phyloP scores from a whole-genome alignment of 768 basidiomycete species.

The Boletus pseudo-olivaceus region DNA sequence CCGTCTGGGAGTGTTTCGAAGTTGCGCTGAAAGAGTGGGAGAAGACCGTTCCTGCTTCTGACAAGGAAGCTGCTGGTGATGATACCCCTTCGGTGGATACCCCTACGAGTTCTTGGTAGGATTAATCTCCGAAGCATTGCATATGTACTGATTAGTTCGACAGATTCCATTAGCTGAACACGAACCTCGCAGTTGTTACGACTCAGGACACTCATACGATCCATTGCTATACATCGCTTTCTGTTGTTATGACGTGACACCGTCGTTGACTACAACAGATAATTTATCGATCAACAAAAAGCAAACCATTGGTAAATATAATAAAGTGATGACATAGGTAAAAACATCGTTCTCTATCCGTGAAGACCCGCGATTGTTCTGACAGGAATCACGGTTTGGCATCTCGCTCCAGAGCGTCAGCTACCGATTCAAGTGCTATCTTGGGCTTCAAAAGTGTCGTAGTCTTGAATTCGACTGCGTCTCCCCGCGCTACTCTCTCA shows the following conservation, averaged over 20 bases:
- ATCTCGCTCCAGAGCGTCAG: constrained; percentile 29
- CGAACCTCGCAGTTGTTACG: neutral
- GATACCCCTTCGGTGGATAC: constrained; percentile 27
- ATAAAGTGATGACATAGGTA: constrained; percentile 22
- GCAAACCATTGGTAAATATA: constrained; percentile 21
- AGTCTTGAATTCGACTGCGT: constrained; percentile 46
- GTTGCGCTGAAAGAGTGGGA: constrained; percentile 66
- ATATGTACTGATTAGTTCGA: neutral
- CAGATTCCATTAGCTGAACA: neutral
- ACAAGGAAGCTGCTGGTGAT: constrained; percentile 18
- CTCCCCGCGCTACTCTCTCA: constrained; percentile 36
- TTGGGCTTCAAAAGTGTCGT: constrained; percentile 50
- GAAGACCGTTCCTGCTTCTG: constrained; percentile 24
- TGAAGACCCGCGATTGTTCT: neutral
- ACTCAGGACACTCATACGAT: neutral
- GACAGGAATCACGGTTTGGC: constrained; percentile 10
- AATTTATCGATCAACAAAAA: constrained; percentile 23
- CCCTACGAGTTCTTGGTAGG: constrained; percentile 16
- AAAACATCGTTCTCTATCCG: neutral
- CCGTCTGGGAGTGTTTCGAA: constrained; percentile 79
- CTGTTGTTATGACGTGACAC: constrained; percentile 3
- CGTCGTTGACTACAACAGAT: constrained; percentile 9
- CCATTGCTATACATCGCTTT: constrained; percentile 1
- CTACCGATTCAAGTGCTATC: constrained; percentile 43
- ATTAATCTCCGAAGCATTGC: neutral